Conservation (phyloP, 148 eudicot genomes). For the Rhododendron ovatum region DNA sequence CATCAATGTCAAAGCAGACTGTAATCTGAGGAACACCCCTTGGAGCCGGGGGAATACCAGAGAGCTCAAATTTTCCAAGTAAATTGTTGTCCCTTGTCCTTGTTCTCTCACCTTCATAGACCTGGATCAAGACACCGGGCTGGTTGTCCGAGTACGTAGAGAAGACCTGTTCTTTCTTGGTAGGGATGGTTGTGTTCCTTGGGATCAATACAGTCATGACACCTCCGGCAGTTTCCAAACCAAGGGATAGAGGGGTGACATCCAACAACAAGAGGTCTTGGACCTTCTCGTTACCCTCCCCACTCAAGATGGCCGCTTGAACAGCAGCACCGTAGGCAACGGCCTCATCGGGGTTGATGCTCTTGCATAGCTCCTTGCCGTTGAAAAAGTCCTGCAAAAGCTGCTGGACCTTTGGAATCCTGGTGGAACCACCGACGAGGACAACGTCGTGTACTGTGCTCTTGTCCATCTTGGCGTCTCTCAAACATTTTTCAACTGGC, state of each 20-base stretch:
- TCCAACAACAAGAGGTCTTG: slow-evolving; percentile 37
- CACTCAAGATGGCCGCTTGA: slow-evolving; percentile 35
- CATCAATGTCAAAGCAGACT: slow-evolving; percentile 38
- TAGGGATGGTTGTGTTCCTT: slow-evolving; percentile 33
- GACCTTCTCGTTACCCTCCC: slow-evolving; percentile 38
- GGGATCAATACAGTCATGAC: slow-evolving; percentile 27
- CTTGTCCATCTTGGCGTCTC: slow-evolving; percentile 38
- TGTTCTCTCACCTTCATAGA: slow-evolving; percentile 41
- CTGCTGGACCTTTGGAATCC: slow-evolving; percentile 38
- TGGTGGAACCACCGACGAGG: slow-evolving; percentile 37
- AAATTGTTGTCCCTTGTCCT: slow-evolving; percentile 41
- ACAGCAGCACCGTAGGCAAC: slow-evolving; percentile 48
- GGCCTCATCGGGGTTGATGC: slow-evolving; percentile 48
- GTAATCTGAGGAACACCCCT: slow-evolving; percentile 39
- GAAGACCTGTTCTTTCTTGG: slow-evolving; percentile 35
- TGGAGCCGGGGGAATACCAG: slow-evolving; percentile 36
- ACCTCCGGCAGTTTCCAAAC: slow-evolving; percentile 29
- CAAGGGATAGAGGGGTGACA: slow-evolving; percentile 32
- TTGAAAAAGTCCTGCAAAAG: slow-evolving; percentile 30
- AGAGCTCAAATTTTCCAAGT: slow-evolving; percentile 40
- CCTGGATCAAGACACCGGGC: slow-evolving; percentile 39
- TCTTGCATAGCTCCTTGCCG: slow-evolving; percentile 42
- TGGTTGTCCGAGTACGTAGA: slow-evolving; percentile 40
- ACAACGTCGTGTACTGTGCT: slow-evolving; percentile 32
- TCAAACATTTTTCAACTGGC: slow-evolving; percentile 36